phyloP scores from a whole-genome alignment of 2,329 filamentous ascomycete species.

The Epicoccum sorghinum region DNA sequence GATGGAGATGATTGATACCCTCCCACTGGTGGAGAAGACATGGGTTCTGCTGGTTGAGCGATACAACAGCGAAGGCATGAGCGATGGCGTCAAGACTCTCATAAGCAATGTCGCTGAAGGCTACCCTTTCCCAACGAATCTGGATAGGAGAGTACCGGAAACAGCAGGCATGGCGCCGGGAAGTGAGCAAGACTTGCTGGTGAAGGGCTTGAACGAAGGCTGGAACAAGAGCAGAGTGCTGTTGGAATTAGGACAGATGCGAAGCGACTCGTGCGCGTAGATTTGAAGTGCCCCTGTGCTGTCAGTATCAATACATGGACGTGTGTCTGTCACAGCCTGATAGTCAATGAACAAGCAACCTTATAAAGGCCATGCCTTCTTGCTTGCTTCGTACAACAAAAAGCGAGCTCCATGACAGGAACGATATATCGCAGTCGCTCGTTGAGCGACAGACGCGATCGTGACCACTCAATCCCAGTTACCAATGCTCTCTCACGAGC shows the following conservation, averaged over 20 bases:
- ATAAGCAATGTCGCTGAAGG: constrained; percentile 62
- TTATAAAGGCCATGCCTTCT: too few species aligned
- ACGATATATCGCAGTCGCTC: too few species aligned
- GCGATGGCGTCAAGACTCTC: constrained; percentile 53
- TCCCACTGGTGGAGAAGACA: constrained; percentile 55
- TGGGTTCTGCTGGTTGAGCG: constrained; percentile 51
- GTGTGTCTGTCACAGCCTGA: not conserved
- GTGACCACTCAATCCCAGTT: too few species aligned
- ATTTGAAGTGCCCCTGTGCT: not conserved
- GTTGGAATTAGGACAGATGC: constrained; percentile 49
- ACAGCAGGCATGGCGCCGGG: constrained; percentile 65
- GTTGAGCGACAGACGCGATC: too few species aligned
- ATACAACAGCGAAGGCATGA: constrained; percentile 48
- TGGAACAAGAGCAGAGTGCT: constrained; percentile 52
- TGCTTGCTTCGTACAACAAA: too few species aligned
- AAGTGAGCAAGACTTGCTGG: constrained; percentile 62
- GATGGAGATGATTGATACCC: constrained; percentile 65
- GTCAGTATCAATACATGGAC: not conserved
- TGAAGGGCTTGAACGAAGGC: constrained; percentile 51
- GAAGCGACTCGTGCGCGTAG: constrained; percentile 36
- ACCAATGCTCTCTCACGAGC: too few species aligned
- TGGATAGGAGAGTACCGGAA: constrained; percentile 63
- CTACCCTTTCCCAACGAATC: constrained; percentile 68
- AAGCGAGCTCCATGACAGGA: too few species aligned
- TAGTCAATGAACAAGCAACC: too few species aligned